Evolutionary conservation across 495 filamentous ascomycete species (phyloP), one percentile per base, ranked within the genome.

Genomic region (Hyaloscypha bicolor): DNA sequence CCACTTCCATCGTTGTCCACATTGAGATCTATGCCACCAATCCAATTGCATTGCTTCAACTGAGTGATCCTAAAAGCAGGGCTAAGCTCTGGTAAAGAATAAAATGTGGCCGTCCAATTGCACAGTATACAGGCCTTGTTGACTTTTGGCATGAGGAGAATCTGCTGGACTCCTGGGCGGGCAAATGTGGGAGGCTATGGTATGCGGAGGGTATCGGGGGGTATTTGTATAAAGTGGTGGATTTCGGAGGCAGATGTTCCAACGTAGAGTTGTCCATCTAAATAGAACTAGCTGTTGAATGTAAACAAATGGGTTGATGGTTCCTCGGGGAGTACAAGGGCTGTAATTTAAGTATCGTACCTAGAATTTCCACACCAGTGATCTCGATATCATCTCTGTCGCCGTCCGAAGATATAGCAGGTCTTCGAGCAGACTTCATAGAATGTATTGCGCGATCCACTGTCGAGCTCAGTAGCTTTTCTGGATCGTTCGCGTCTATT

Each of bases 231-330:
- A 76, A 95, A 97, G 78, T 99, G 96, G 62, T 98, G 84, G 68
- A 98, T 89, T 76, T 99, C 94, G 31, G 93, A 93, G 52, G 91
- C 88, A 55, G 93, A 97, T 14, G 96, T 99, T 67, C 96, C 96
- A 68, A 99, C 86, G 75, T 99, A 99, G 63, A 99, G 85, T 72
- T 97, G 97, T 63, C 87, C 83, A 66, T 95, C 93, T 94, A 70
- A 6, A 60, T 14, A 62, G 32, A 39, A 59, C 67, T 35, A 69
- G 70, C 56, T 63, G 60, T 9, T 52, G 60, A 29, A 42, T 19
- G 5, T 11, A 39, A n/a, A n/a, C n/a, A n/a, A n/a, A n/a, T n/a
- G n/a, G n/a, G n/a, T n/a, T n/a, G n/a, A n/a, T n/a, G n/a, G n/a
- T n/a, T n/a, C n/a, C n/a, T n/a, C n/a, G n/a, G n/a, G n/a, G n/a